Conservation (phyloP, 2,329 filamentous ascomycete species). For the Diaporthe helianthi region DNA sequence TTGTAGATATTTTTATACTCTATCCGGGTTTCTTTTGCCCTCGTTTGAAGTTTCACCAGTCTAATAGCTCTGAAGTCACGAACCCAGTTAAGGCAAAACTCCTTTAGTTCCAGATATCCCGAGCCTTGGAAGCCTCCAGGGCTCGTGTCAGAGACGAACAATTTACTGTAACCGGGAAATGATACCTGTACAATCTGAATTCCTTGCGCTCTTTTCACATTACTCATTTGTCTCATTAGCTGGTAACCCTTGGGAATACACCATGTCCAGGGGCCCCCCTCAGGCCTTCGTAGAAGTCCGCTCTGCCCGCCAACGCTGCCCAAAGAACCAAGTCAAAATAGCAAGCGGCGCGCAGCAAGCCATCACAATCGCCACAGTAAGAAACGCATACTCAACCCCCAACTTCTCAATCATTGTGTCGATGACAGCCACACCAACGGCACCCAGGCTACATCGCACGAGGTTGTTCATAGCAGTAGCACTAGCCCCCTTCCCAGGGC, state of each 20-base stretch:
- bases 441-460: conserved; percentile 42
- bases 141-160: background rate
- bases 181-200: background rate
- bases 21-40: background rate
- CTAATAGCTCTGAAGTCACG: background rate
- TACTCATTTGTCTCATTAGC: background rate
- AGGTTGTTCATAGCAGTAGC: conserved; percentile 46
- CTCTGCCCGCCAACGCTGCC: background rate
- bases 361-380: conserved; percentile 30
- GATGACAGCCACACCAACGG: conserved; percentile 39
- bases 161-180: too few relatives aligned
- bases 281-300: background rate
- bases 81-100: background rate
- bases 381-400: conserved; percentile 33
- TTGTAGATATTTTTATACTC: background rate
- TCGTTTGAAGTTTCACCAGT: background rate
- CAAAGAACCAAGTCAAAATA: background rate
- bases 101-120: too few relatives aligned
- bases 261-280: too few relatives aligned
- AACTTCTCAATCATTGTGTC: conserved; percentile 33
- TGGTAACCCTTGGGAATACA: background rate
- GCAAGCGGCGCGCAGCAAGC: background rate
- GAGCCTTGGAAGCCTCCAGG: too few relatives aligned
- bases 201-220: background rate
- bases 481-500: conserved; percentile 42